phyloP scores from a whole-genome alignment of 1,284 basidiomycete genomes.

The Cryptococcus maquisensis region DNA sequence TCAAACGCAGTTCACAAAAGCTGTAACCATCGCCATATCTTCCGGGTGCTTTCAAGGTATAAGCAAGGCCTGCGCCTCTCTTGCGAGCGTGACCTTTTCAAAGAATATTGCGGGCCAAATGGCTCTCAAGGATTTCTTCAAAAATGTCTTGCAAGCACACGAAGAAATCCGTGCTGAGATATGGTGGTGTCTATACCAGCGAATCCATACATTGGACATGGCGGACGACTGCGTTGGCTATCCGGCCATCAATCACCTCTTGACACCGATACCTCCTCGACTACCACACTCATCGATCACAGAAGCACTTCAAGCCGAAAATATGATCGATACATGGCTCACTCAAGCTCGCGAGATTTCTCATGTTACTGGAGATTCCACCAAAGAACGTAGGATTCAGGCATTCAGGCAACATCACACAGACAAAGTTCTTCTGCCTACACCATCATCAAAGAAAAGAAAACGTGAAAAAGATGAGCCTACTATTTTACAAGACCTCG shows the following conservation, averaged over 20 bases:
- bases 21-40: constrained; percentile 2
- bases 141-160: constrained; percentile 5
- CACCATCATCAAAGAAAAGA: constrained; percentile 8
- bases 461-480: constrained; percentile 5
- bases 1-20: constrained; percentile 12
- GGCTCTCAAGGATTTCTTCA: constrained; percentile 8
- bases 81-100: constrained; percentile 7
- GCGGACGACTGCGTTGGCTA: constrained; percentile 2
- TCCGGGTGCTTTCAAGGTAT: constrained; percentile 7
- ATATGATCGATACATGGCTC: constrained; percentile 6
- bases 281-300: constrained; percentile 1
- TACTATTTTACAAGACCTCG: background rate
- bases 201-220: background rate
- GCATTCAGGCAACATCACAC: background rate
- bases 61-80: constrained; percentile 10
- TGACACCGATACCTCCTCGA: constrained; percentile 12
- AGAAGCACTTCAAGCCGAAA: background rate
- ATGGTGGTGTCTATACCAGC: constrained; percentile 22
- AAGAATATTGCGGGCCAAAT: constrained; percentile 7
- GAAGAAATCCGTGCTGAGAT: constrained; percentile 16
- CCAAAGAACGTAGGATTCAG: background rate
- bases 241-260: constrained; percentile 7
- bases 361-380: background rate
- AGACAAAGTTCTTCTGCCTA: no score
- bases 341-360: background rate